Conservation (phyloP, 495 filamentous ascomycete genomes). For the Penicillium psychrofluorescens region DNA sequence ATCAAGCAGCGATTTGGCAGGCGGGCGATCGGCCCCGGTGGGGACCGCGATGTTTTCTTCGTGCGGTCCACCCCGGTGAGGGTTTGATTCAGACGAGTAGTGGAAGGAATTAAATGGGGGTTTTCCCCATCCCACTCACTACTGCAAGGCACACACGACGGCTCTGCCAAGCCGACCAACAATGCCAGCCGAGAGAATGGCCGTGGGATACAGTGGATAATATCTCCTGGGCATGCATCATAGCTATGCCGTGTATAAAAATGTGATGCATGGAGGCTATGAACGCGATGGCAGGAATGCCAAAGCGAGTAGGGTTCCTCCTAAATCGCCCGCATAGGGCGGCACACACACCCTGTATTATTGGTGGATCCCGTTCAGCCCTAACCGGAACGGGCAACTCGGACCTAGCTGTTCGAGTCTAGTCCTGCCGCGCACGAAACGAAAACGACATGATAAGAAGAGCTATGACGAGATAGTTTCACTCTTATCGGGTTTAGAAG, state of each 20-base stretch:
- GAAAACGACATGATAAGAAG: conserved; percentile 17
- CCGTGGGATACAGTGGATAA: too few species aligned
- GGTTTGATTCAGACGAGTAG: conserved; percentile 17
- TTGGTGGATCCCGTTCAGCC: too few species aligned
- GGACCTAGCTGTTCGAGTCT: too few species aligned
- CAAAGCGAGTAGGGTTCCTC: too few species aligned
- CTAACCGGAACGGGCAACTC: too few species aligned
- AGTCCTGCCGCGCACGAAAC: background rate
- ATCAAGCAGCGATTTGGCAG: conserved; percentile 20
- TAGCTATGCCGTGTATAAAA: too few species aligned
- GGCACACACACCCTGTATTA: too few species aligned
- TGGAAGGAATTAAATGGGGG: conserved; percentile 6
- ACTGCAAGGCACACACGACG: conserved; percentile 25
- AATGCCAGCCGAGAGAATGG: conserved; percentile 10
- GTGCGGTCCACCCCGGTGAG: conserved; percentile 19
- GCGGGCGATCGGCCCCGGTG: conserved; percentile 19
- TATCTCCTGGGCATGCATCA: too few species aligned
- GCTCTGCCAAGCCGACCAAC: background rate
- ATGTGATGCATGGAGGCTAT: too few species aligned
- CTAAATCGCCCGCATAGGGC: too few species aligned
- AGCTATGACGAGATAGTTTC: conserved; percentile 20
- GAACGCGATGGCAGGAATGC: too few species aligned
- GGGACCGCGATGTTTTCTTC: conserved; percentile 19
- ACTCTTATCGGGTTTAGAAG: conserved; percentile 13
- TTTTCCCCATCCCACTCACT: conserved; percentile 8